These are phyloP conservation scores for Claviceps sorghi DNA, from an alignment of 2,329 filamentous ascomycete genomes.

Conservation along the genomic window DNA sequence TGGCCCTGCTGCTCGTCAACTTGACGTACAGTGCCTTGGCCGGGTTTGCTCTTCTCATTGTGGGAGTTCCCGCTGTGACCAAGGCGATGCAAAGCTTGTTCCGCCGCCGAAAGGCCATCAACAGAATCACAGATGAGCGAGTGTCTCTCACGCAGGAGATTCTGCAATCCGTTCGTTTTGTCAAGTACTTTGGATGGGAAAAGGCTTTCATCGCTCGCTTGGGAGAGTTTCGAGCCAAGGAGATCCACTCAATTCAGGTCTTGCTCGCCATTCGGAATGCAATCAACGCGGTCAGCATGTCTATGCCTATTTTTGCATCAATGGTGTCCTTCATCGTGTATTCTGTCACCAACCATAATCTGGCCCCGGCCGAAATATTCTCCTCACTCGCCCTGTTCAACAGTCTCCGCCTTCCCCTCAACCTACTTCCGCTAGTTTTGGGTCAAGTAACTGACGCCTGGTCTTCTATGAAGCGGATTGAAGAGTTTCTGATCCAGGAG, in stretches of 20 bases:
- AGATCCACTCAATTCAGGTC: slow-evolving; percentile 74
- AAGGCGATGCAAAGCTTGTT: slow-evolving; percentile 66
- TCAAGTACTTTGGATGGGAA: slow-evolving; percentile 97
- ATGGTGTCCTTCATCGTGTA: slow-evolving; percentile 90
- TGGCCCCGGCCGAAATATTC: slow-evolving; percentile 69
- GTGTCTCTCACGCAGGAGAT: slow-evolving; percentile 90
- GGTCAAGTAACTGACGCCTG: slow-evolving; percentile 83
- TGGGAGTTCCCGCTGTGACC: slow-evolving; percentile 66
- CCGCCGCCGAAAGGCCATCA: slow-evolving; percentile 61
- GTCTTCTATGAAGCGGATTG: slow-evolving; percentile 69
- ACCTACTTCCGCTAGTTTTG: slow-evolving; percentile 74
- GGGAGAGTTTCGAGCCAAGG: slow-evolving; percentile 54
- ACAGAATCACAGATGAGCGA: slow-evolving; percentile 85
- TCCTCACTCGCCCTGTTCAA: slow-evolving; percentile 93
- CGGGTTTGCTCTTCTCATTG: slow-evolving; percentile 67
- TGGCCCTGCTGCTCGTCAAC: slow-evolving; percentile 72
- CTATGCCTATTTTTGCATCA: slow-evolving; percentile 82
- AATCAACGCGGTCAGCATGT: slow-evolving; percentile 71
- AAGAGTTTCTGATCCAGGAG: slow-evolving; percentile 77
- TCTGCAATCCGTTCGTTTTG: slow-evolving; percentile 76
- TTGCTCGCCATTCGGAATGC: slow-evolving; percentile 71
- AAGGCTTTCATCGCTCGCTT: slow-evolving; percentile 68
- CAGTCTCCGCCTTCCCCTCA: slow-evolving; percentile 74
- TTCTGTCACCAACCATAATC: slow-evolving; percentile 47
- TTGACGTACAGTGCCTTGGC: slow-evolving; percentile 79